phyloP scores from a whole-genome alignment of 2,329 filamentous ascomycete genomes.

The Colletotrichum liaoningense region DNA sequence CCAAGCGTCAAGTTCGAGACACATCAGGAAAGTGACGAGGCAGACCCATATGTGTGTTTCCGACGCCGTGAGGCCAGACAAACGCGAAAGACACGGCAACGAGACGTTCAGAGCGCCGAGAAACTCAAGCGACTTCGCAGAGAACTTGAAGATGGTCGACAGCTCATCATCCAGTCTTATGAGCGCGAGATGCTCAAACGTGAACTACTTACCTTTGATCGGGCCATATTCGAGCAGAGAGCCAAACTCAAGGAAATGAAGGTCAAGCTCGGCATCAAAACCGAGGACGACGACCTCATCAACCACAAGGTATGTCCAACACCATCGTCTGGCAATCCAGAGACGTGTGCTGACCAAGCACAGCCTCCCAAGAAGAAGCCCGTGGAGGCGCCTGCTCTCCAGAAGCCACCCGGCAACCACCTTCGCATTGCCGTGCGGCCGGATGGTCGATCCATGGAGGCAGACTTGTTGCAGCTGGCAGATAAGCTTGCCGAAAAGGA shows the following conservation, averaged over 20 bases:
- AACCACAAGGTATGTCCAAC: slow-evolving; percentile 82
- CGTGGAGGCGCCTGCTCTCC: slow-evolving; percentile 68
- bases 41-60: slow-evolving; percentile 98
- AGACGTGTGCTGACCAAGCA: slow-evolving; percentile 49
- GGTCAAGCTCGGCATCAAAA: slow-evolving; percentile 87
- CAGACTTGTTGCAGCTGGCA: slow-evolving; percentile 81
- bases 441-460: slow-evolving; percentile 78
- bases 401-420: slow-evolving; percentile 72
- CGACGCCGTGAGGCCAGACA: slow-evolving; percentile 92
- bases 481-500: slow-evolving; percentile 86
- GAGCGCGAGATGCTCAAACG: slow-evolving; percentile 84
- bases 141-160: slow-evolving; percentile 89
- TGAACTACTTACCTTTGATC: slow-evolving; percentile 80
- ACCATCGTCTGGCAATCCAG: not conserved
- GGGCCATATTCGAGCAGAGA: slow-evolving; percentile 85
- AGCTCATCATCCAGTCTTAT: slow-evolving; percentile 81
- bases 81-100: slow-evolving; percentile 91
- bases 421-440: slow-evolving; percentile 76
- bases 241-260: slow-evolving; percentile 88
- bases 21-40: slow-evolving; percentile 92
- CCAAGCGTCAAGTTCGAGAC: slow-evolving; percentile 92
- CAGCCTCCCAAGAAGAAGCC: slow-evolving; percentile 79
- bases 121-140: slow-evolving; percentile 92
- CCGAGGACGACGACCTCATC: slow-evolving; percentile 92
- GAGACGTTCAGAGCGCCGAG: slow-evolving; percentile 93